Evolutionary conservation across 495 filamentous ascomycete species (phyloP), one percentile per base, ranked within the genome.

Genomic region (Penicillium angulare): DNA sequence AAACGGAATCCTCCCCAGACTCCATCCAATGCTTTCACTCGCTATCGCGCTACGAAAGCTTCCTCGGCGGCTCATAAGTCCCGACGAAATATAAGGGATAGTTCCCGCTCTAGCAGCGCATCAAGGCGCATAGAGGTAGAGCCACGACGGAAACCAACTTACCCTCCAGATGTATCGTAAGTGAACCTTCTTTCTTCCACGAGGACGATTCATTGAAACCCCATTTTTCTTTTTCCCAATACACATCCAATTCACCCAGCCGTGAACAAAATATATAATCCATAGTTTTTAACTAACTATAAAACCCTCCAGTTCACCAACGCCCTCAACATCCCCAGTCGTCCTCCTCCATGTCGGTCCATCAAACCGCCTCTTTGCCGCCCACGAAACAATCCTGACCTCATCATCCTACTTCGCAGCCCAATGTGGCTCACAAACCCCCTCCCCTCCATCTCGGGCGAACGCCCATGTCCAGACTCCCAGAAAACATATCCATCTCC

Each of bases 381-480:
- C 90, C 18, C 92, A 96, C 68, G 88, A 91, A 73, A 85, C 91
- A 61, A 82, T 96, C 57, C 85, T 97, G 39, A 76, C 75, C 71
- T 68, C 79, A 49, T 90, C 88, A 20, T 81, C 89, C 10, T 93
- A 86, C 79, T 96, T 97, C 68, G 72, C 74, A 40, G 53, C 74
- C 23, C 47, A 53, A 17, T 60, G 51, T 44, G 27, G 33, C 16
- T 23, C 59, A 0, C 59, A 62, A 41, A 53, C 44, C 15, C 58
- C 52, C 13, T 55, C 44, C 21, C 52, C 55, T 1, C 48, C 56
- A 16, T 44, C 57, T 9, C 52, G 56, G 6, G 43, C 57, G 16
- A 57, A 54, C 17, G 54, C 35, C 0, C 47, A 49, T 18, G 44
- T 57, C 43, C 55, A 59, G 5, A 43, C 43, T 3, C 55, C 57